A percentile compares a stretch with the other conserved stretches of the same genome.
phyloP scores from a whole-genome alignment of 202 grass and related monocot species.

The Setaria italica region DNA sequence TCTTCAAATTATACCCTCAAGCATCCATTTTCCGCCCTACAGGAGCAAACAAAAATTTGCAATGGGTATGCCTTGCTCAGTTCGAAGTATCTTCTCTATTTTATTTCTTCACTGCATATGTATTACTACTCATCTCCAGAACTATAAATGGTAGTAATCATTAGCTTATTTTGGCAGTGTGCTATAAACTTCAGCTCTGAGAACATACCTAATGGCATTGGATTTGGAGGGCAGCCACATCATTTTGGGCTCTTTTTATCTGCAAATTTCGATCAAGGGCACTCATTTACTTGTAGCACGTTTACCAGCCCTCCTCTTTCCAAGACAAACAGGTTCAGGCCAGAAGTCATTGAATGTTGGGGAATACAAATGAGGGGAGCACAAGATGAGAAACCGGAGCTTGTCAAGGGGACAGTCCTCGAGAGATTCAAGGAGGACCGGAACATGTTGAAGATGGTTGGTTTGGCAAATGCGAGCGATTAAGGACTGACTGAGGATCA shows the following conservation, averaged over 20 bases:
- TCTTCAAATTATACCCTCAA: conserved; percentile 83
- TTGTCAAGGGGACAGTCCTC: conserved; percentile 80
- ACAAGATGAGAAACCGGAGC: conserved; percentile 52
- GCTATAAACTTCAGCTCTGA: conserved; percentile 82
- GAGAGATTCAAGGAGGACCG: conserved; percentile 97
- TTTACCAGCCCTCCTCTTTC: conserved; percentile 83
- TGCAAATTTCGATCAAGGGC: conserved; percentile 85
- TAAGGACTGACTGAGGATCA: conserved; percentile 39
- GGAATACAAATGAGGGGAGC: conserved; percentile 59
- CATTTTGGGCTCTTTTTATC: conserved; percentile 94
- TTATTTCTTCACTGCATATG: conserved; percentile 14
- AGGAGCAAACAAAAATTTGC: conserved; percentile 84
- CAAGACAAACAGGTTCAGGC: conserved; percentile 63
- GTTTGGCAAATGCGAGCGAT: conserved; percentile 80
- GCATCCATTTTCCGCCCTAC: conserved; percentile 85
- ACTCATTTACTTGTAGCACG: conserved; percentile 77
- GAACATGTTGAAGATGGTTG: conserved; percentile 96
- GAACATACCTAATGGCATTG: conserved; percentile 86
- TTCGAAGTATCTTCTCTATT: conserved; percentile 3
- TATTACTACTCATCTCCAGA: neutral
- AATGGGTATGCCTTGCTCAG: conserved; percentile 77
- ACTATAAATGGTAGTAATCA: neutral
- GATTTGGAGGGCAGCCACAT: conserved; percentile 82
- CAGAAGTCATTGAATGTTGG: conserved; percentile 92
- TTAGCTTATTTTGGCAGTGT: conserved; percentile 59